Evolutionary conservation across 176 grass and related monocot species (phyloP).

Genomic region (barley (Hordeum vulgare)): DNA sequence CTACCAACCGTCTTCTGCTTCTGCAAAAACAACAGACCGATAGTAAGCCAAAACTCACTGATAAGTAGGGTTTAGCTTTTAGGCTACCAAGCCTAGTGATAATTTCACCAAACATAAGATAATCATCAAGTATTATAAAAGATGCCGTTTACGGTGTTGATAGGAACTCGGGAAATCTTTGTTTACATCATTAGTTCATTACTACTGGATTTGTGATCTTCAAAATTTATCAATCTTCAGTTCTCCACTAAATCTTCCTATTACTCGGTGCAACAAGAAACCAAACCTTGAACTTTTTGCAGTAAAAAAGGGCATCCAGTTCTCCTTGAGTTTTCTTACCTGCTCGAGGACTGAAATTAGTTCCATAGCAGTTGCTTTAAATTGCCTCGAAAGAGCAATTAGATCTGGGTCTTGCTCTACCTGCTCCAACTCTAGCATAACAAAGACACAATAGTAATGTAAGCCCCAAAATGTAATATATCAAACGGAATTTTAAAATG

Average conservation of each 20-base stretch:
- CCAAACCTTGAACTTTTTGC: not conserved
- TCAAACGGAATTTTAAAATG: not conserved
- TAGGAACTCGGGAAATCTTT: not conserved
- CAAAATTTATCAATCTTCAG: not conserved
- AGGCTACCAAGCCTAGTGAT: not conserved
- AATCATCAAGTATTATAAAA: not conserved
- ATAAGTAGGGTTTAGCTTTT: not conserved
- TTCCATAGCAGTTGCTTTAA: constrained; percentile 97
- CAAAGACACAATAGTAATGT: constrained; percentile 12
- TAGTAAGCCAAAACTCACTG: constrained; percentile 15
- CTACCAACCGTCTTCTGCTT: constrained; percentile 95
- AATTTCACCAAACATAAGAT: not conserved
- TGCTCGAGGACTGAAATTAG: constrained; percentile 96
- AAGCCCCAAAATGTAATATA: not conserved
- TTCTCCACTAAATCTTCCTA: not conserved
- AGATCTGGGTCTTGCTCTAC: constrained; percentile 95
- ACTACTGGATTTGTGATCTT: not conserved
- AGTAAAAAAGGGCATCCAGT: not conserved
- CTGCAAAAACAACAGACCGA: constrained; percentile 41
- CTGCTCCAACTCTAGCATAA: constrained; percentile 78
- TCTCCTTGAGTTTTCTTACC: constrained; percentile 34
- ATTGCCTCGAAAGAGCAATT: constrained; percentile 77
- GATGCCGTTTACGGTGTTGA: not conserved
- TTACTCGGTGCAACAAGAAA: not conserved
- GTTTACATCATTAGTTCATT: not conserved